Evolutionary conservation across 2,329 filamentous ascomycete species (phyloP).

Genomic region (Chlorencoelia australis): DNA sequence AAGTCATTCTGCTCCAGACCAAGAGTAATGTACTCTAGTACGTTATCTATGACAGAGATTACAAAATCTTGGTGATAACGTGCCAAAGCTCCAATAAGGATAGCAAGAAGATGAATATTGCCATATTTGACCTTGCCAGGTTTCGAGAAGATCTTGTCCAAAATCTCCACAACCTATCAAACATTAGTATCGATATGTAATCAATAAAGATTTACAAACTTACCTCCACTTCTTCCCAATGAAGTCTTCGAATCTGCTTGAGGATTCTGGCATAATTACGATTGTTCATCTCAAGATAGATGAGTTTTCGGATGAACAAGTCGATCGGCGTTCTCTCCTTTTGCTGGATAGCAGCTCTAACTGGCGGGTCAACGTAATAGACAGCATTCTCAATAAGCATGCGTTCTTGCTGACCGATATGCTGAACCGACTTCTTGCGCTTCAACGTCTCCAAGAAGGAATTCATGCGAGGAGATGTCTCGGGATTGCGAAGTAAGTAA

Average conservation of each 20-base stretch:
- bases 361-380: slow-evolving; percentile 94
- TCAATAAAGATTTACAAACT: slow-evolving; percentile 10
- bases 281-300: slow-evolving; percentile 91
- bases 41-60: slow-evolving; percentile 81
- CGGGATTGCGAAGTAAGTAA: slow-evolving; percentile 83
- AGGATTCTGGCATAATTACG: slow-evolving; percentile 88
- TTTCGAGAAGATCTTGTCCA: slow-evolving; percentile 85
- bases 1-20: slow-evolving; percentile 95
- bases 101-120: slow-evolving; percentile 87
- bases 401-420: slow-evolving; percentile 88
- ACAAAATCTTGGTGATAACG: slow-evolving; percentile 89
- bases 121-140: slow-evolving; percentile 96
- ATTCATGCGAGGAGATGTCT: slow-evolving; percentile 85
- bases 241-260: slow-evolving; percentile 87
- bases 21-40: slow-evolving; percentile 78
- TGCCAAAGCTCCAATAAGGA: slow-evolving; percentile 78
- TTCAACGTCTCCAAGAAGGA: slow-evolving; percentile 92
- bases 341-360: slow-evolving; percentile 87
- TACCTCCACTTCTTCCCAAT: slow-evolving; percentile 91
- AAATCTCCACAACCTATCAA: slow-evolving; percentile 26
- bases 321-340: slow-evolving; percentile 94
- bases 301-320: slow-evolving; percentile 80
- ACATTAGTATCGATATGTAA: slow-evolving; percentile 3
- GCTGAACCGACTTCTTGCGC: slow-evolving; percentile 90
- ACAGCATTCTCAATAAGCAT: slow-evolving; percentile 98